These are phyloP conservation scores for Pichia gijzeniarum DNA, from an alignment of 805 yeast species.

Conservation along the genomic window DNA sequence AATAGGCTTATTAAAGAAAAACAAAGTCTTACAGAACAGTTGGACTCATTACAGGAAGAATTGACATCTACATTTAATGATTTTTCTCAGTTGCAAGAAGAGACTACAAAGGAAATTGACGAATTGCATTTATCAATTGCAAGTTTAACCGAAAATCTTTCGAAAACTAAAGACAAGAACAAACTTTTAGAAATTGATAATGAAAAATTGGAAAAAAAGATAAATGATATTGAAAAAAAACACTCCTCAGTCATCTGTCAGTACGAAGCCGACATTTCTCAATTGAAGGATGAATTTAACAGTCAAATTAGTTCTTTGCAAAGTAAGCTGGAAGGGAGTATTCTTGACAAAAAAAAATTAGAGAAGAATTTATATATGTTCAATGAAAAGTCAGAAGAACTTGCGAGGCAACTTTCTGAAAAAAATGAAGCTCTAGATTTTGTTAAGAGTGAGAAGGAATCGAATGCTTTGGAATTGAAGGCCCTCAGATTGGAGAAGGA, in stretches of 20 bases:
- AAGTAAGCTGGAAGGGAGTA: conserved; percentile 2
- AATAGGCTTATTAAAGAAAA: conserved; percentile 17
- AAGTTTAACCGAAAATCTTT: conserved; percentile 19
- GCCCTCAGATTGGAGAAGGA: neutral
- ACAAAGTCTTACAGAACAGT: conserved; percentile 9
- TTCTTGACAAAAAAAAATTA: conserved; percentile 11
- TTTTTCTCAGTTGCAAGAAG: conserved; percentile 18
- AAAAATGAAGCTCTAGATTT: neutral
- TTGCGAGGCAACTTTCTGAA: neutral
- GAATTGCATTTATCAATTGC: conserved; percentile 32
- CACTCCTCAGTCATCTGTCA: neutral
- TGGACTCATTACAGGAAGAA: conserved; percentile 16
- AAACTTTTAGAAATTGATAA: conserved; percentile 7
- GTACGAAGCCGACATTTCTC: conserved; percentile 2
- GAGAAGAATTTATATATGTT: neutral
- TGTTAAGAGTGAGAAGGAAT: neutral
- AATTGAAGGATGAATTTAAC: neutral
- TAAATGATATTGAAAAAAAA: neutral
- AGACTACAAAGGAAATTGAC: conserved; percentile 18
- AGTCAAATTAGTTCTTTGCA: neutral
- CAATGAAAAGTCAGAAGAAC: neutral
- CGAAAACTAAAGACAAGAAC: conserved; percentile 9
- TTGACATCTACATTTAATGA: conserved; percentile 19
- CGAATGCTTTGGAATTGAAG: neutral
- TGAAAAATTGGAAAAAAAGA: conserved; percentile 4